Conservation (phyloP, 148 eudicot genomes). For the Vaccinium macrocarpon region DNA sequence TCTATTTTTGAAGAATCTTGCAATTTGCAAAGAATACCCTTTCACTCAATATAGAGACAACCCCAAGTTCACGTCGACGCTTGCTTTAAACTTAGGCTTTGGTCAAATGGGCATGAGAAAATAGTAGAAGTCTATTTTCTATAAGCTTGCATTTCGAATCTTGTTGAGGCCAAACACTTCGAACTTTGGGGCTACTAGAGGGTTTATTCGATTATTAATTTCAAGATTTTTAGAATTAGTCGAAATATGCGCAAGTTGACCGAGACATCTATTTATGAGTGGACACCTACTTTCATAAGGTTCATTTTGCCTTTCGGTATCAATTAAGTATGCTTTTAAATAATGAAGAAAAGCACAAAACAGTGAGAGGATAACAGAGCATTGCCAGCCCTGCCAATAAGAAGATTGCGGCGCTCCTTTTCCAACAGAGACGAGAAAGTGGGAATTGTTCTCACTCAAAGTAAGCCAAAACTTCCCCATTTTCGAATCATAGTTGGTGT, state of each 20-base stretch:
- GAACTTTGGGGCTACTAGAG: too few relatives aligned
- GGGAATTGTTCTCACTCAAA: neutral
- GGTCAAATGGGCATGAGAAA: too few relatives aligned
- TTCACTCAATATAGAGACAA: neutral
- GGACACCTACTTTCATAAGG: neutral
- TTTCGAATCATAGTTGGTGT: neutral
- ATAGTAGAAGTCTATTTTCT: too few relatives aligned
- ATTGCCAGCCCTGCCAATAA: neutral
- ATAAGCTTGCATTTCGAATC: too few relatives aligned
- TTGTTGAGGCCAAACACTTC: too few relatives aligned
- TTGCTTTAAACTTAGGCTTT: too few relatives aligned
- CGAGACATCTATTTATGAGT: neutral
- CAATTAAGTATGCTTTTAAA: neutral
- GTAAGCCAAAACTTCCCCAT: neutral
- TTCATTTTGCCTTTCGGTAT: neutral
- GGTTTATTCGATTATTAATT: too few relatives aligned
- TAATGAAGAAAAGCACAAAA: neutral
- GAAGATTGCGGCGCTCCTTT: neutral
- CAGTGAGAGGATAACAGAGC: neutral
- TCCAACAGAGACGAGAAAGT: neutral
- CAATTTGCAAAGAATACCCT: neutral
- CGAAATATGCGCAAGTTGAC: too few relatives aligned
- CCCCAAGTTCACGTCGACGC: neutral
- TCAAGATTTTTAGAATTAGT: too few relatives aligned
- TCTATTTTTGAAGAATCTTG: neutral